These are phyloP conservation scores for Torulaspora globosa DNA, from an alignment of 1,139 yeast species.

Conservation along the genomic window DNA sequence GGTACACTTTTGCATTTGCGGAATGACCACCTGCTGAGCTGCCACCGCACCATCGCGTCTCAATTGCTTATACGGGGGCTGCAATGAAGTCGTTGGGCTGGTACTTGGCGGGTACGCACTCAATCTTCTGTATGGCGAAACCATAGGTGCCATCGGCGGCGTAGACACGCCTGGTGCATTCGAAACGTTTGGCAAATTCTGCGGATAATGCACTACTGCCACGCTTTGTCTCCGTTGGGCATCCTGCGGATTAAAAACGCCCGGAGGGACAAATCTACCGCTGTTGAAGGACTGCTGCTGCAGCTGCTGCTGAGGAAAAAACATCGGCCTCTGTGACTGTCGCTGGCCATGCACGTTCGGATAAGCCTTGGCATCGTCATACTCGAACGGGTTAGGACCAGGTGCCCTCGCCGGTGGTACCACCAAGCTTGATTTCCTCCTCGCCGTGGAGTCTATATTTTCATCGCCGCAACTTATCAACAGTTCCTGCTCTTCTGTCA, in stretches of 20 bases:
- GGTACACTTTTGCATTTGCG: slow-evolving; percentile 28
- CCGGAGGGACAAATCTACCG: slow-evolving; percentile 14
- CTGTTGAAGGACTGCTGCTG: slow-evolving; percentile 9
- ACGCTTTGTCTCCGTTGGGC: slow-evolving; percentile 41
- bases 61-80: slow-evolving; percentile 25
- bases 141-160: slow-evolving; percentile 11
- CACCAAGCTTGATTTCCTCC: slow-evolving; percentile 35
- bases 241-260: slow-evolving; percentile 28
- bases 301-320: slow-evolving; percentile 16
- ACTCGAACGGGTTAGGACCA: slow-evolving; percentile 42
- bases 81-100: slow-evolving; percentile 25
- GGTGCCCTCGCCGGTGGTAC: slow-evolving; percentile 48
- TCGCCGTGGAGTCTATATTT: slow-evolving; percentile 18
- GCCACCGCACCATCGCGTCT: slow-evolving; percentile 21
- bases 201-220: slow-evolving; percentile 24
- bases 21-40: slow-evolving; percentile 21
- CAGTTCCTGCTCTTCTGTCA: slow-evolving; percentile 5
- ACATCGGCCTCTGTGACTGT: slow-evolving; percentile 19
- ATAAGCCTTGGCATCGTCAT: slow-evolving; percentile 32
- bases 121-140: slow-evolving; percentile 28
- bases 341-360: slow-evolving; percentile 12
- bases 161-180: slow-evolving; percentile 19
- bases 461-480: slow-evolving; percentile 7
- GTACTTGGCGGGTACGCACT: slow-evolving; percentile 33
- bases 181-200: slow-evolving; percentile 12